These are phyloP conservation scores for Vanrija humicola DNA, from an alignment of 1,284 basidiomycete genomes.

Conservation along the genomic window DNA sequence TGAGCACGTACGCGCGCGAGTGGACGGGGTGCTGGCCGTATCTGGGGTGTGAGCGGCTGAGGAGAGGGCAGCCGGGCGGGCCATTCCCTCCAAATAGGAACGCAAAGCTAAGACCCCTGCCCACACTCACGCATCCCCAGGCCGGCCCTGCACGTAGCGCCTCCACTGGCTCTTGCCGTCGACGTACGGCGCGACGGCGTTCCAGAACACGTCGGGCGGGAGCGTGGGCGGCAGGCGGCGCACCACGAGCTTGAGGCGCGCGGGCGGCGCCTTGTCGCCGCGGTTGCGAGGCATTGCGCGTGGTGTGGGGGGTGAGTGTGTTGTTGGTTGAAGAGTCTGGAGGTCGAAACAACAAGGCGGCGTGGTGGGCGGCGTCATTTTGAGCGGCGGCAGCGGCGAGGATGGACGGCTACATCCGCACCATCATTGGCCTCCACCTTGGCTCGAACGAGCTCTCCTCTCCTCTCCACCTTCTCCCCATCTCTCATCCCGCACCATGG, in stretches of 20 bases:
- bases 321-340: not conserved
- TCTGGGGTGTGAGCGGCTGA: constrained; percentile 34
- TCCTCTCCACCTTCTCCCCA: no score
- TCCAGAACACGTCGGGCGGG: constrained; percentile 90
- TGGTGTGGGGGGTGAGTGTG: not conserved
- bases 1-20: constrained; percentile 88
- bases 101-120: no score
- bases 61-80: not conserved
- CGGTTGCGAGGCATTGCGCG: not conserved
- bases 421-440: not conserved
- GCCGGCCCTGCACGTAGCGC: constrained; percentile 63
- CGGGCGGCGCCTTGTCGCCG: constrained; percentile 11
- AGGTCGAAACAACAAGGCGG: not conserved
- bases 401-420: no score
- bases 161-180: constrained; percentile 69
- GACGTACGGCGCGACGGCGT: constrained; percentile 79
- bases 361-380: constrained; percentile 5
- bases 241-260: constrained; percentile 79
- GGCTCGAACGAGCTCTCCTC: not conserved
- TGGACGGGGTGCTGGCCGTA: constrained; percentile 69
- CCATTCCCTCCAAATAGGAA: no score
- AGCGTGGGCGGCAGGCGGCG: constrained; percentile 85
- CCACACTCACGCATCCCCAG: constrained; percentile 63
- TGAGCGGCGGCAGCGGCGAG: not conserved
- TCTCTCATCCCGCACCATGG: constrained; percentile 1